Conservation (phyloP, 2,329 filamentous ascomycete species). For the Hirsutella minnesotensis region DNA sequence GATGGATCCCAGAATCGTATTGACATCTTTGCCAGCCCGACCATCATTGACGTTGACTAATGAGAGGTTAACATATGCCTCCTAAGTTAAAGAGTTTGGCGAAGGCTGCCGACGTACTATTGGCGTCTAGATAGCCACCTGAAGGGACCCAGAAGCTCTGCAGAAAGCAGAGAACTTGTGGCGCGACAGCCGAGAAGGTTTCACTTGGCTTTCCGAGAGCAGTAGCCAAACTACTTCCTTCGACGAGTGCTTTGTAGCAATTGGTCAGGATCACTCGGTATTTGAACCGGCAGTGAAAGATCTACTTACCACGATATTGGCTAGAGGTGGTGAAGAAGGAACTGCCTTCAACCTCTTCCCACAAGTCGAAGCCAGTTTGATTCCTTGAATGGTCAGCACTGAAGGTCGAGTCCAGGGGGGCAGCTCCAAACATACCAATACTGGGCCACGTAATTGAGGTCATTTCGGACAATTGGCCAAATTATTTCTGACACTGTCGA, state of each 20-base stretch:
- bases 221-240: conserved; percentile 56
- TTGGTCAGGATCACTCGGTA: not conserved
- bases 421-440: conserved; percentile 46
- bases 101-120: conserved; percentile 32
- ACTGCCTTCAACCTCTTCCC: conserved; percentile 68
- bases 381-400: conserved; percentile 24
- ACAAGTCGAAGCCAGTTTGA: conserved; percentile 59
- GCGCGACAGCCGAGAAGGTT: conserved; percentile 52
- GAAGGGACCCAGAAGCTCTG: conserved; percentile 59
- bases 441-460: conserved; percentile 62
- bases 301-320: conserved; percentile 48
- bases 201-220: conserved; percentile 47
- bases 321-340: conserved; percentile 69
- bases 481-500: conserved; percentile 41
- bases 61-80: no score
- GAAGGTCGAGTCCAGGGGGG: not conserved
- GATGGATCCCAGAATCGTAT: conserved; percentile 55
- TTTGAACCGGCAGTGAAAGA: not conserved
- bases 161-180: conserved; percentile 60
- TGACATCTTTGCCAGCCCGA: conserved; percentile 59
- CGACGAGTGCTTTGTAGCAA: conserved; percentile 36
- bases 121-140: conserved; percentile 53
- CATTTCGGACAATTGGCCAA: conserved; percentile 67
- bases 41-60: conserved; percentile 44
- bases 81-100: no score